phyloP scores from a whole-genome alignment of 2,329 filamentous ascomycete species.

The Venturia asperata region DNA sequence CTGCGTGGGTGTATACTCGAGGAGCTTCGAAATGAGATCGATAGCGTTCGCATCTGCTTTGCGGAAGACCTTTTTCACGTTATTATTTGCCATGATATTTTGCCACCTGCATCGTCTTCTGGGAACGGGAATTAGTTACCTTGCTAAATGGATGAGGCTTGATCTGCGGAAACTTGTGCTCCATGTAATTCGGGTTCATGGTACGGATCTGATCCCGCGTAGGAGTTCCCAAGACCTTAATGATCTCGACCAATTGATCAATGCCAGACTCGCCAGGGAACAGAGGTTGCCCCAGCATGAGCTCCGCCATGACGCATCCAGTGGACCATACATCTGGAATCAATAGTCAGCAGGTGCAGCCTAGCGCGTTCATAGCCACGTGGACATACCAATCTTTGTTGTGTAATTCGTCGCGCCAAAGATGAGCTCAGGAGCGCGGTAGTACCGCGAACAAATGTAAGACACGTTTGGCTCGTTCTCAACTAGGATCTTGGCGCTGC shows the following conservation, averaged over 20 bases:
- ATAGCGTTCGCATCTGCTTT: slow-evolving; percentile 91
- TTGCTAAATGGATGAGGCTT: slow-evolving; percentile 99
- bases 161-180: slow-evolving; percentile 99
- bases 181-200: slow-evolving; percentile 99
- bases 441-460: slow-evolving; percentile 99
- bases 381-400: slow-evolving; percentile 87
- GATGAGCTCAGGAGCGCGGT: slow-evolving; percentile 94
- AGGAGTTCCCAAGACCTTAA: slow-evolving; percentile 95
- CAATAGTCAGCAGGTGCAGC: slow-evolving; percentile 12
- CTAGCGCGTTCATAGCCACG: background rate
- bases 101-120: slow-evolving; percentile 16
- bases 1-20: slow-evolving; percentile 97
- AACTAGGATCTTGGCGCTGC: slow-evolving; percentile 95
- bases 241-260: slow-evolving; percentile 97
- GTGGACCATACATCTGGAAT: slow-evolving; percentile 92
- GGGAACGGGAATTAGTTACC: slow-evolving; percentile 36
- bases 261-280: slow-evolving; percentile 99
- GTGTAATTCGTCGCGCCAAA: slow-evolving; percentile 99
- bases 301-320: slow-evolving; percentile 96
- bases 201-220: slow-evolving; percentile 97
- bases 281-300: slow-evolving; percentile 96
- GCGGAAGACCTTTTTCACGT: slow-evolving; percentile 67
- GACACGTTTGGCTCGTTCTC: slow-evolving; percentile 99
- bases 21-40: slow-evolving; percentile 83
- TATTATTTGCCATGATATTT: slow-evolving; percentile 8